phyloP scores from a whole-genome alignment of 225 moss, liverwort and hornwort genomes.

The Polytrichum commune region DNA sequence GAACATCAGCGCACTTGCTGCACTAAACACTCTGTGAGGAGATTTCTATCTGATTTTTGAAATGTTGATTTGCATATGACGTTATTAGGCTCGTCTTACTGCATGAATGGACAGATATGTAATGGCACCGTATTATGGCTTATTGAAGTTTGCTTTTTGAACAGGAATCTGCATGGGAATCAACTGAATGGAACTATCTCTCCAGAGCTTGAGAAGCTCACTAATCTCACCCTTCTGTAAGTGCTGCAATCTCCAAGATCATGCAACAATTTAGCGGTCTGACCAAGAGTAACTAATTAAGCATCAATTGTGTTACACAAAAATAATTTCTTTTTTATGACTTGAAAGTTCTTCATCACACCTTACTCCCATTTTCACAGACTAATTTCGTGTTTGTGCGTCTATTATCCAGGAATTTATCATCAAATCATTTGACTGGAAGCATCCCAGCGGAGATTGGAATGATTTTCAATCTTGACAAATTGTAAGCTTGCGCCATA shows the following conservation, averaged over 20 bases:
- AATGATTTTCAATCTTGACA: conserved; percentile 20
- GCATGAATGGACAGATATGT: no score
- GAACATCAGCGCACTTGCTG: conserved; percentile 59
- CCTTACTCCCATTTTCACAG: no score
- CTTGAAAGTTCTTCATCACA: no score
- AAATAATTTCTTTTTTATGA: no score
- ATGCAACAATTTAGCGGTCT: no score
- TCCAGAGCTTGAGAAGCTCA: conserved; percentile 15
- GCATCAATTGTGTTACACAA: no score
- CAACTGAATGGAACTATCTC: conserved; percentile 10
- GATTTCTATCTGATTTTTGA: no score
- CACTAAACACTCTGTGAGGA: conserved; percentile 52
- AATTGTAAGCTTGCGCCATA: conserved; percentile 4
- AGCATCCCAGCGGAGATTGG: conserved; percentile 19
- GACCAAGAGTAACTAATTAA: no score
- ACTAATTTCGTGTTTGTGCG: no score
- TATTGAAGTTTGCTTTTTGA: background rate
- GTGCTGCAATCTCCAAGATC: background rate
- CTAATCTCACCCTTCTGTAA: conserved; percentile 17
- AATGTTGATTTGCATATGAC: background rate
- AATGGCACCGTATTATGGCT: no score
- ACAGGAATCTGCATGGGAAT: conserved; percentile 16
- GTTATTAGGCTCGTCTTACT: no score
- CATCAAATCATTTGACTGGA: conserved; percentile 16
- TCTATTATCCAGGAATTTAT: conserved; percentile 9